Base-by-base conservation (phyloP, 148 eudicot genomes). In the Vaccinium myrtillus region DNA sequence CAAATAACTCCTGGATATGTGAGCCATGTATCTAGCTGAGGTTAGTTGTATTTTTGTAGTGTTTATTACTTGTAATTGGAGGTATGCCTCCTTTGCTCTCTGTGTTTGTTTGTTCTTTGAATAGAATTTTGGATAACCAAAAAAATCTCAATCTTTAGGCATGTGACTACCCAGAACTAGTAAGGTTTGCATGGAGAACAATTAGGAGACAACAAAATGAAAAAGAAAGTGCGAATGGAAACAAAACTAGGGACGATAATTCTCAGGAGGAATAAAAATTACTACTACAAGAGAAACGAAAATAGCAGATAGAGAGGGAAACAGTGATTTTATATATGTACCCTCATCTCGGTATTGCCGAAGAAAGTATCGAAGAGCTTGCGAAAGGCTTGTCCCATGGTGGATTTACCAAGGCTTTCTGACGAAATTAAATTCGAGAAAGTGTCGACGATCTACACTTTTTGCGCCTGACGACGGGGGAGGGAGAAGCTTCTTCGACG, bases 361-460 rank as follows among this genome's bases (percentile, higher is more conserved):
- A 97, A 97, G 95, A 97, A 97, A 71, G 99, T 81, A 80, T 97
- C 99, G 83, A 97, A 95, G 65, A 97, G 95, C 91, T 97, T 97
- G 80, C 98, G 96, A 89, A 97, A 94, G 78, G 95, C 98, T 97
- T 94, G 98, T 82, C 99, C 99, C 99, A 97, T 95, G 93, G 74
- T 27, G 54, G 83, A 71, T 32, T 85, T 43, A 2, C 75, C 61
- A 75, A 16, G 11, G 58, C 83, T 49, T 80, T 49, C 63, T 19
- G 51, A 55, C 77, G 67, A 23, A 48, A 30, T n/a, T 65, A 43
- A 85, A 51, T 23, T 39, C 25, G 6, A 18, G 39, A 25, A 61
- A 56, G 27, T 46, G 78, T 69, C 50, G 21, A 71, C 48, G 78
- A 70, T 82, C 78, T n/a, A 71, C 51, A 25, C 50, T 16, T 49